Evolutionary conservation across 176 grass and related monocot genomes (phyloP), one percentile per base, ranked within the genome.

Genomic region (Zoysia japonica): DNA sequence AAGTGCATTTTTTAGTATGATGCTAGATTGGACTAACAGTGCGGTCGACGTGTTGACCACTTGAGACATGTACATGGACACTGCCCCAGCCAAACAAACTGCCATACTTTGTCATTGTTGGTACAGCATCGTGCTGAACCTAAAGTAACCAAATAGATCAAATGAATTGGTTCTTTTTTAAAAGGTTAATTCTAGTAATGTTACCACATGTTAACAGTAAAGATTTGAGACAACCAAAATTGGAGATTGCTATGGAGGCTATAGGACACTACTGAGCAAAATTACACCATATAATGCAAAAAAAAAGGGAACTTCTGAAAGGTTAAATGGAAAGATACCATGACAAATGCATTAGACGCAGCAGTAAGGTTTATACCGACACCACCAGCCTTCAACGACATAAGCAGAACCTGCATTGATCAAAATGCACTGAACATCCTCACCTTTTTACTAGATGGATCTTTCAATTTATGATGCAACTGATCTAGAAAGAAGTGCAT

Each of bases 341-440:
- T 98, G 44, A 98, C 86, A 87, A 92, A 98, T 41, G 95, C 92
- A 90, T 92, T 98, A 16, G 95, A 92, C 72, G 95, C 95, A 65
- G 95, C 95, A 17, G 92, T 94, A 61, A 98, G 92, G 74, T 98
- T 98, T 92, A 98, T 92, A 78, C 95, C 95, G 85, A 98, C 95
- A 85, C 95, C 95, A 53, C 95, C 92, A 52, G 95, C 95, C 71
- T 98, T 98, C 54, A 98, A 81, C 77, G 95, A 98, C 92, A 98
- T 98, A 63, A 98, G 88, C 48, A 94, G 71, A 88, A 94, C 85
- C 94, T 94, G 83, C 35, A 78, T 80, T 72, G 57, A 80, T 59
- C 55, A 85, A 85, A 75, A 70, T 67, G 51, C 37, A 79, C 16
- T 68, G 62, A 60, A 87, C 10, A n/a, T 36, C 41, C 16, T 76